Percentiles rank a stretch among this genome's conserved stretches.
These are phyloP conservation scores for Myxozyma sirexii DNA, from an alignment of 805 yeast species.

Conservation along the genomic window DNA sequence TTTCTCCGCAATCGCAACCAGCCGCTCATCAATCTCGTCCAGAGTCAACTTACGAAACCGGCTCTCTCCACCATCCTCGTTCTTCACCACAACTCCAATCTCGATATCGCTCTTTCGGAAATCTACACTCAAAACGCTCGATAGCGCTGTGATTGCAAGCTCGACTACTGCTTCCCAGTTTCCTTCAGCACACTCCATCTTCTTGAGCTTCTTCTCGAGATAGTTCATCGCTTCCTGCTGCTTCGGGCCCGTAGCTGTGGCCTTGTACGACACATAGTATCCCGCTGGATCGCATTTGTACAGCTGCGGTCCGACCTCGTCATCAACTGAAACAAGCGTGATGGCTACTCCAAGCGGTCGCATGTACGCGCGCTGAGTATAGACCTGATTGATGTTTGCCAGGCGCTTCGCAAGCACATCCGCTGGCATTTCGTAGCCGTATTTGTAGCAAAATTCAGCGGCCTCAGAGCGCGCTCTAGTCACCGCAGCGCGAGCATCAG, in stretches of 20 bases:
- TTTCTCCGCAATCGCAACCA: constrained; percentile 93
- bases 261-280: constrained; percentile 85
- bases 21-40: constrained; percentile 92
- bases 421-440: constrained; percentile 96
- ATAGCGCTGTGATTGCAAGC: constrained; percentile 80
- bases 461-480: constrained; percentile 93
- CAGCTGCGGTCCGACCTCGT: constrained; percentile 84
- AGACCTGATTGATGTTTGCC: constrained; percentile 93
- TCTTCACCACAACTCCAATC: constrained; percentile 70
- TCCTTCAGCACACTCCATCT: constrained; percentile 67
- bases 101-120: constrained; percentile 92
- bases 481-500: constrained; percentile 92
- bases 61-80: constrained; percentile 46
- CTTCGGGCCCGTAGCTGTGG: constrained; percentile 94
- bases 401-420: constrained; percentile 71
- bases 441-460: constrained; percentile 89
- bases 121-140: constrained; percentile 87
- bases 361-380: constrained; percentile 98
- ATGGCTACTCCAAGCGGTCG: constrained; percentile 95
- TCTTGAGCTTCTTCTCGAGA: constrained; percentile 87
- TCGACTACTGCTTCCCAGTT: constrained; percentile 90
- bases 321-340: constrained; percentile 86
- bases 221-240: constrained; percentile 93
- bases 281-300: constrained; percentile 98
- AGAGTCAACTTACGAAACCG: constrained; percentile 68